Evolutionary conservation across 2,329 filamentous ascomycete species (phyloP).

Genomic region (Calcarisporium arbuscula): DNA sequence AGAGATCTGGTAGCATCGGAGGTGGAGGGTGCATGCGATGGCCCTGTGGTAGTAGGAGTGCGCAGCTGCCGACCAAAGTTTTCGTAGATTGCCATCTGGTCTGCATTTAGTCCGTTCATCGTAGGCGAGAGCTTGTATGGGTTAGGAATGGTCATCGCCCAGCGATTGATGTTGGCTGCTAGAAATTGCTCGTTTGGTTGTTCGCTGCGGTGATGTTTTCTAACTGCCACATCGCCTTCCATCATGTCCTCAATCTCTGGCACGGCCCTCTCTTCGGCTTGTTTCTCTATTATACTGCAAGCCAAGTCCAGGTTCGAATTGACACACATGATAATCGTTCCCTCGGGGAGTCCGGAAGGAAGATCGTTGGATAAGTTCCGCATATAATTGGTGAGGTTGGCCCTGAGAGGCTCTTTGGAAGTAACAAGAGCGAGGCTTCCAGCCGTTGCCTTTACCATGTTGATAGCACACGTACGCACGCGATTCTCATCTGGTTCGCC

Average conservation of each 20-base stretch:
- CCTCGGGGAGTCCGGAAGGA: conserved; percentile 81
- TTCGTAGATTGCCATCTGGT: conserved; percentile 94
- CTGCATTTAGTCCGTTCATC: conserved; percentile 68
- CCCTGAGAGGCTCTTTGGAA: conserved; percentile 91
- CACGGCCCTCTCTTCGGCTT: conserved; percentile 86
- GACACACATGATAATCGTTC: conserved; percentile 95
- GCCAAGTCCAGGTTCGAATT: conserved; percentile 95
- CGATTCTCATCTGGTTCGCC: conserved; percentile 87
- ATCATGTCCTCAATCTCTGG: conserved; percentile 95
- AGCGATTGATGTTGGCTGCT: conserved; percentile 74
- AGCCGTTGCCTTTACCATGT: conserved; percentile 90
- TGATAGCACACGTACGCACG: conserved; percentile 78
- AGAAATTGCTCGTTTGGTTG: conserved; percentile 80
- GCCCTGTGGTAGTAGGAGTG: conserved; percentile 46
- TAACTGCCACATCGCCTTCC: conserved; percentile 69
- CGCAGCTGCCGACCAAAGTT: conserved; percentile 87
- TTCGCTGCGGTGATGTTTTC: conserved; percentile 67
- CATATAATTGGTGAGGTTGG: conserved; percentile 97
- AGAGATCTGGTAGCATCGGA: conserved; percentile 57
- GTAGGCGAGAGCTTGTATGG: conserved; percentile 80
- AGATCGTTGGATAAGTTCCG: conserved; percentile 62
- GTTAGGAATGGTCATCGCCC: conserved; percentile 89
- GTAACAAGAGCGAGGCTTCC: conserved; percentile 95
- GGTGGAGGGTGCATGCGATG: conserved; percentile 48
- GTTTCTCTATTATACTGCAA: conserved; percentile 89